Evolutionary conservation across 768 basidiomycete species (phyloP), one percentile per base, ranked within the genome.

Genomic region (Phanerochaete carnosa): DNA sequence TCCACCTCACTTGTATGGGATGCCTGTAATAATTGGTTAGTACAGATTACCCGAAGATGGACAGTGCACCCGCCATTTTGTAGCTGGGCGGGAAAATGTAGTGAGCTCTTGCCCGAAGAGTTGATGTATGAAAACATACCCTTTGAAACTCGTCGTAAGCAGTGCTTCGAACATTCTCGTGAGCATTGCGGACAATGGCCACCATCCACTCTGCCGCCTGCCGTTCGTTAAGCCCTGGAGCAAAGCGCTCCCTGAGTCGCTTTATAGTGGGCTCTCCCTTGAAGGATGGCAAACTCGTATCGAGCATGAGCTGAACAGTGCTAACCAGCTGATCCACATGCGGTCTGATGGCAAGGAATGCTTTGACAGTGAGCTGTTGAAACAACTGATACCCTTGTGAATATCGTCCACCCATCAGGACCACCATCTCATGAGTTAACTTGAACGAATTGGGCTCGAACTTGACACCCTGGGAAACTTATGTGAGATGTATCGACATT

Each of bases 401-500:
- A 69, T 90, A 83, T 65, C 91, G 83, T 11, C 97, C 97, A 52
- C 97, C 97, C 97, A 99, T 99, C 32, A 98, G 77, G 15, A 91
- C 82, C 19, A 98, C 91, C 97, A 99, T 99, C 73, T 99, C 97
- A 72, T 98, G 95, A 62, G 94, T 97, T 52, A 99, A 83, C 76
- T 99, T 99, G 87, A 99, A 99, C 12, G 94, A 96, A 71, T 81
- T 90, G 0, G 97, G 96, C 70, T 99, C 97, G 71, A 99, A 99
- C 81, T 98, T 99, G 74, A 99, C 91, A 61, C 97, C 94, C 94
- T 94, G 66, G 0, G 57, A 53, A 29, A 50, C 12, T 3, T 53
- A 16, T 61, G 45, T 37, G 35, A 46, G 51, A n/a, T 5, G 12
- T n/a, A 33, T 11, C 19, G 33, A 32, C 11, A 52, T 37, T 26